Percentiles rank a stretch among this genome's conserved stretches.
Conservation (phyloP, 768 basidiomycete species). For the Hypholoma fasciculare region DNA sequence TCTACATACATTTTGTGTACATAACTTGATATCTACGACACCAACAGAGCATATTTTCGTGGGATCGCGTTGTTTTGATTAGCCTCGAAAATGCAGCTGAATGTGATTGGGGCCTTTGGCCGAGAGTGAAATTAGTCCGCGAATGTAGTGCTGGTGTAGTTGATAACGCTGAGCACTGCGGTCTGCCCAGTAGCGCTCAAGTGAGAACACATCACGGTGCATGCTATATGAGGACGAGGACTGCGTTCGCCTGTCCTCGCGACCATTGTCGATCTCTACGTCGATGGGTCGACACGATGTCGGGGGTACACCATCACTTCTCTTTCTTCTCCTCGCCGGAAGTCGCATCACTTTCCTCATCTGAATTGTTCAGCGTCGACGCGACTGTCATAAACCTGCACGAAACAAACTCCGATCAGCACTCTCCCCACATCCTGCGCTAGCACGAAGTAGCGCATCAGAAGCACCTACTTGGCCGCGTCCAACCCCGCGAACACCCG, state of each 20-base stretch:
- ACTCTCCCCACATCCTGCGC: neutral
- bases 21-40: neutral
- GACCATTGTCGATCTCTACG: neutral
- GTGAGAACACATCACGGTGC: too few relatives aligned
- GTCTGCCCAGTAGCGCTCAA: too few relatives aligned
- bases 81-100: neutral
- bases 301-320: neutral
- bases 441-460: neutral
- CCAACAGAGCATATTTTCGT: neutral
- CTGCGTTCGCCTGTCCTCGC: neutral
- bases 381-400: conserved; percentile 45
- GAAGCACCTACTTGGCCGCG: conserved; percentile 69
- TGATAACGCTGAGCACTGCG: too few relatives aligned
- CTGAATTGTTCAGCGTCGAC: conserved; percentile 35
- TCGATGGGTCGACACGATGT: neutral
- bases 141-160: too few relatives aligned
- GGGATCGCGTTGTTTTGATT: neutral
- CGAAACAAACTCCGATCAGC: neutral
- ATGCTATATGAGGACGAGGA: too few relatives aligned
- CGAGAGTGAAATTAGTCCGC: too few relatives aligned
- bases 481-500: conserved; percentile 74
- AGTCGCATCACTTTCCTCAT: conserved; percentile 19
- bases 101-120: too few relatives aligned
- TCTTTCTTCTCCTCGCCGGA: conserved; percentile 1
- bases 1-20: neutral